Evolutionary conservation across 192 early-diverging fungal species (phyloP), one percentile per base, ranked within the genome.

Genomic region (Helicostylum pulchrum): DNA sequence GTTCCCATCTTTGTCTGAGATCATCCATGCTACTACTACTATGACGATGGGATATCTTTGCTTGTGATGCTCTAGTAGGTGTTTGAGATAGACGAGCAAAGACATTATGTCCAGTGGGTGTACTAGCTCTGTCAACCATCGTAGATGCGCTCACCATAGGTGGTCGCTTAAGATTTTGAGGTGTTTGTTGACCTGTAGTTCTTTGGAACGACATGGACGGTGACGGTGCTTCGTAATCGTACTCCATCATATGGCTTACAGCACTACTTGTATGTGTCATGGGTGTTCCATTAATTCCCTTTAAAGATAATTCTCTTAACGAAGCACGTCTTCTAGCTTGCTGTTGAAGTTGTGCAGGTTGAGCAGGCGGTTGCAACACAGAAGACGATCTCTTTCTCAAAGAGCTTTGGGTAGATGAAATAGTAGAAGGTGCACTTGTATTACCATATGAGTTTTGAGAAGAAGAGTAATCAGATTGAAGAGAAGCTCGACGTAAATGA

Each of bases 1-100:
- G 15, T 34, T 63, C 54, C 64, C 65, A 73, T 43, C 54, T 61
- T 8, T 58, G 53, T 49, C 58, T 67, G 7, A 73, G 48, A 23
- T 73, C 71, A 36, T 73, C 71, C 49, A 73, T 57, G 42, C 71
- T 73, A 17, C 71, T 47, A n/a, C 61, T 73, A 53, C 71, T 73
- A 34, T 73, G 62, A 10, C 71, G 66, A 30, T 73, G 57, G 17
- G 65, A 45, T 23, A 73, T 68, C 43, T 73, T 73, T 12, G 71
- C 71, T 23, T 61, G 66, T 21, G 71, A 73, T 7, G 71, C 65
- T 53, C 66, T 61, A 7, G 71, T 73, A 15, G 66, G 66, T 3
- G 66, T 67, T 54, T 73, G 71, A 30, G 71, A 55, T 19, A 73
- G 26, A 21, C 71, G 71, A 43, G 67, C 71, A 68, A 73, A 73